Evolutionary conservation across 345 rosid species (phyloP), one percentile per base, ranked within the genome.

Genomic region (Brassica cretica): DNA sequence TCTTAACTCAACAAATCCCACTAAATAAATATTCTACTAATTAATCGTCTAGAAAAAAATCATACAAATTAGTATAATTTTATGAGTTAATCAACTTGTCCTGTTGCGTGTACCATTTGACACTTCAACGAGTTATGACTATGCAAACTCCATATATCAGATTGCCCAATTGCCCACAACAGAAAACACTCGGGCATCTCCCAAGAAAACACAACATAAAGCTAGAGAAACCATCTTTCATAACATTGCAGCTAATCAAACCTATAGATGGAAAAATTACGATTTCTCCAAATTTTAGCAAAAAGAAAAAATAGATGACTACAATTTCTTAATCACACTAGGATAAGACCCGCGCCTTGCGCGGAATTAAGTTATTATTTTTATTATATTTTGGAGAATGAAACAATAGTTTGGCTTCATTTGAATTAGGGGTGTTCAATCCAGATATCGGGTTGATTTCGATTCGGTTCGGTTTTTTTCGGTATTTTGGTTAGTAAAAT

Each of bases 1-100:
- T 68, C 21, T 21, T 60, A 4, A 60, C 35, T 39, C 66, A 60
- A 25, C 58, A 39, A 72, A 72, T 25, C 67, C 59, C 58, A 27
- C 67, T 41, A 25, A 24, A 53, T 53, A 53, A 53, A 49, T 8
- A n/a, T 51, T 39, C 27, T 62, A 72, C 41, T n/a, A 37, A 10
- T 5, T n/a, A 69, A 51, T 51, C 62, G 10, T 51, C 44, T 69
- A 27, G 25, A 51, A 51, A 46, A 46, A 24, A 0, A 44, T 6
- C 58, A 51, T 51, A 51, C 58, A 5, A 32, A 32, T 27, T 32
- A 32, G 37, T 32, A 32, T 5, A 41, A 41, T 11, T 5, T 46
- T 46, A 46, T 12, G 53, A 46, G 15, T 46, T 46, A 12, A 46
- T 46, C 56, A 49, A 49, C 18, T 49, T 49, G 18, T 49, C 56